phyloP scores from a whole-genome alignment of 2,329 filamentous ascomycete genomes.

The Allantophomopsis cytisporea region DNA sequence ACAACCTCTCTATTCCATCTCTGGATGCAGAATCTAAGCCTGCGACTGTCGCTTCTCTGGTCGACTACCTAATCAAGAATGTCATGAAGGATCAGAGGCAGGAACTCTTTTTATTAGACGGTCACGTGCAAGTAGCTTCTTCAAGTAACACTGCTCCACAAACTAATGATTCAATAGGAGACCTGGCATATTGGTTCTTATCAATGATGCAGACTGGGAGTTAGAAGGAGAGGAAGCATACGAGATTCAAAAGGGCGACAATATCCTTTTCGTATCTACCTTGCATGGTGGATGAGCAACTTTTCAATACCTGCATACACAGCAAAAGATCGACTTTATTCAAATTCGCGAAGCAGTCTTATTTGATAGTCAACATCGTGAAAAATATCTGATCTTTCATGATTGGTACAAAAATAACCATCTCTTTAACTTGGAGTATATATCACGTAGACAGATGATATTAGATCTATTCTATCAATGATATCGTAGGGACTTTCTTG shows the following conservation, averaged over 20 bases:
- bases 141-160: conserved; percentile 1
- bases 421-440: too few species aligned
- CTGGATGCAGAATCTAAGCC: conserved; percentile 42
- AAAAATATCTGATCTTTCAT: too few species aligned
- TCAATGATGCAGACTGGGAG: conserved; percentile 98
- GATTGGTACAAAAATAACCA: too few species aligned
- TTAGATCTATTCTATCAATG: too few species aligned
- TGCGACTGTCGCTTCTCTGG: conserved; percentile 61
- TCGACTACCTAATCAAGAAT: conserved; percentile 65
- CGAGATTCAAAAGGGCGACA: conserved; percentile 68
- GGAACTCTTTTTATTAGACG: conserved; percentile 82
- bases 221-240: conserved; percentile 90
- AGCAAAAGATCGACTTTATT: conserved; percentile 1
- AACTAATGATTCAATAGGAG: conserved; percentile 39
- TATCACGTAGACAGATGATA: too few species aligned
- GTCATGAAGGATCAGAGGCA: conserved; percentile 75
- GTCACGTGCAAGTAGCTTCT: conserved; percentile 59
- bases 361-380: background rate
- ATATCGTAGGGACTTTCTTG: too few species aligned
- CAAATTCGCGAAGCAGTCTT: background rate
- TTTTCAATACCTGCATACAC: too few species aligned
- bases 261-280: conserved; percentile 91
- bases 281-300: conserved; percentile 68
- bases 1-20: conserved; percentile 55
- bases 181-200: conserved; percentile 87